Evolutionary conservation across 1,139 yeast genomes (phyloP).

Genomic region (Wickerhamiella infanticola): DNA sequence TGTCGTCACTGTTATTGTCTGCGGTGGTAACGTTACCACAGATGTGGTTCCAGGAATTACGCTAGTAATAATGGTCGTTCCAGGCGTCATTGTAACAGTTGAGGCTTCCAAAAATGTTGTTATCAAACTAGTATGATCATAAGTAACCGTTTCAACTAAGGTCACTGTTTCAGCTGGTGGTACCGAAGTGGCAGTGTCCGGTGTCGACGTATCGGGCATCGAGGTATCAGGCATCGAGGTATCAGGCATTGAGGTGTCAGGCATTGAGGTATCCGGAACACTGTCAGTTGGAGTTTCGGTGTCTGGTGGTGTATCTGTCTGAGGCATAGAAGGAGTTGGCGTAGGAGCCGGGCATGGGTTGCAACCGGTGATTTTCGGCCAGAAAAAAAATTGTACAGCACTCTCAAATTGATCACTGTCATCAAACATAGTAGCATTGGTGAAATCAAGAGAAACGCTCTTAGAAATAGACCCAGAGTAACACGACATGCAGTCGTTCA

Average conservation of each 20-base stretch:
- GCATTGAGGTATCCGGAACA: slow-evolving; percentile 1
- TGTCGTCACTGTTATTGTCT: slow-evolving; percentile 1
- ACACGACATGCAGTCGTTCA: slow-evolving; percentile 14
- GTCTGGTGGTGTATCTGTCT: background rate
- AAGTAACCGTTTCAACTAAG: background rate
- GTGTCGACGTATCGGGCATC: slow-evolving; percentile 6
- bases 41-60: slow-evolving; percentile 3
- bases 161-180: background rate
- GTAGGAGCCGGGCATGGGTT: slow-evolving; percentile 1
- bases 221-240: background rate
- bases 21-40: slow-evolving; percentile 3
- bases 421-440: slow-evolving; percentile 9
- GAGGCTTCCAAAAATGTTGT: slow-evolving; percentile 2
- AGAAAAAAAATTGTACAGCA: slow-evolving; percentile 13
- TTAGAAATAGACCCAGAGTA: slow-evolving; percentile 8
- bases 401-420: slow-evolving; percentile 10
- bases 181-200: slow-evolving; percentile 6
- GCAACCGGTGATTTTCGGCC: slow-evolving; percentile 7
- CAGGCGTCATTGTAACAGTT: slow-evolving; percentile 6
- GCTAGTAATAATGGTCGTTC: slow-evolving; percentile 5
- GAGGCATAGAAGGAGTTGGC: slow-evolving; percentile 1
- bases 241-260: slow-evolving; percentile 4
- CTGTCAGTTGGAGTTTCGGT: slow-evolving; percentile 5
- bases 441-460: slow-evolving; percentile 9
- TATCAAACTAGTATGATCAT: background rate